A percentile compares a stretch with the other conserved stretches of the same genome.
phyloP scores from a whole-genome alignment of 495 filamentous ascomycete species.

The Penicillium psychrofluorescens region DNA sequence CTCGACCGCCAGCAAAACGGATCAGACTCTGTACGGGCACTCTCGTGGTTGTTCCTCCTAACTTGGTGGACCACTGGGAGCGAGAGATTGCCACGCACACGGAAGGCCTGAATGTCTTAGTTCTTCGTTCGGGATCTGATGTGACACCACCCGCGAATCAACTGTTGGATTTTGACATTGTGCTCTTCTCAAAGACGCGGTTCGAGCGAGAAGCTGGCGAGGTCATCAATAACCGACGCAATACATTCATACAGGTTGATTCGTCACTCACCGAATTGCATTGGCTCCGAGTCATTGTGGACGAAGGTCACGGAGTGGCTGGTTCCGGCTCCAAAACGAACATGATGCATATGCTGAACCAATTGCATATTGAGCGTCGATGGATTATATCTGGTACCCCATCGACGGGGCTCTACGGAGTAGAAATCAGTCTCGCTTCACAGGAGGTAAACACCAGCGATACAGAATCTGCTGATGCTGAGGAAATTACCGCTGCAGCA shows the following conservation, averaged over 20 bases:
- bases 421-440: conserved; percentile 55
- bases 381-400: conserved; percentile 95
- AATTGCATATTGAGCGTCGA: conserved; percentile 61
- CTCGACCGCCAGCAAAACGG: conserved; percentile 31
- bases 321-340: conserved; percentile 52
- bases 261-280: conserved; percentile 65
- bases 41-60: conserved; percentile 46
- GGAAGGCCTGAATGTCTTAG: conserved; percentile 54
- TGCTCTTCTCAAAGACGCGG: conserved; percentile 67
- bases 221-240: conserved; percentile 20
- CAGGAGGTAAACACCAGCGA: conserved; percentile 36
- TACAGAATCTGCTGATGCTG: conserved; percentile 24
- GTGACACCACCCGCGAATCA: conserved; percentile 51
- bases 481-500: conserved; percentile 19
- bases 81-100: conserved; percentile 62
- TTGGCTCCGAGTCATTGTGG: conserved; percentile 81
- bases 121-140: conserved; percentile 42
- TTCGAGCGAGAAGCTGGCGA: conserved; percentile 58
- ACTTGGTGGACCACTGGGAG: conserved; percentile 50
- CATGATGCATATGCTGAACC: conserved; percentile 57
- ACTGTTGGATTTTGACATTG: conserved; percentile 64
- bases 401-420: conserved; percentile 69
- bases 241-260: conserved; percentile 24
- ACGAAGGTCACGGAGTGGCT: conserved; percentile 83
- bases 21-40: conserved; percentile 62